These are phyloP conservation scores for Daedaleopsis nitida DNA, from an alignment of 768 basidiomycete species.

Conservation along the genomic window DNA sequence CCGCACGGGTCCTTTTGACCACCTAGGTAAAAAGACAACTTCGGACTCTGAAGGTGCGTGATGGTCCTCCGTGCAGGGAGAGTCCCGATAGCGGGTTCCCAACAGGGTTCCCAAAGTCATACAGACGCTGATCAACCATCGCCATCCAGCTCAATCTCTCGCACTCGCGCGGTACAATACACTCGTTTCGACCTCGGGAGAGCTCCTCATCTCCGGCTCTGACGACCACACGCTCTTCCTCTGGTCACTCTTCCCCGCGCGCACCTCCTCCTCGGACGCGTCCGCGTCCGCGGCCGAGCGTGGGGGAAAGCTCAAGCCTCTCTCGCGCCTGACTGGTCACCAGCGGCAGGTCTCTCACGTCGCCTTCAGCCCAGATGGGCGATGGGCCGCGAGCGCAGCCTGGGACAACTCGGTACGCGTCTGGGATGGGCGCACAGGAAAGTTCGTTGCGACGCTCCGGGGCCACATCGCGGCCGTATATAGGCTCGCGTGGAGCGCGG, in stretches of 20 bases:
- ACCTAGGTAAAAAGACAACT: slow-evolving; percentile 73
- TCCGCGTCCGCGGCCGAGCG: slow-evolving; percentile 40
- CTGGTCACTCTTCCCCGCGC: slow-evolving; percentile 78
- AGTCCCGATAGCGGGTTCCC: neutral
- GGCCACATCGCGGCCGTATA: slow-evolving; percentile 97
- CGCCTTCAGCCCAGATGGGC: slow-evolving; percentile 91
- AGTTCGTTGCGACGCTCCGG: slow-evolving; percentile 87
- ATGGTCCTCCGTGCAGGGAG: neutral
- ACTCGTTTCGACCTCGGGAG: slow-evolving; percentile 63
- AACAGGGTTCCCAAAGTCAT: neutral
- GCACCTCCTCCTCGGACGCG: slow-evolving; percentile 34
- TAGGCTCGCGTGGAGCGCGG: slow-evolving; percentile 92
- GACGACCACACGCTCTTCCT: slow-evolving; percentile 98
- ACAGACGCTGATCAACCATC: no score
- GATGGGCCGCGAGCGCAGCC: slow-evolving; percentile 88
- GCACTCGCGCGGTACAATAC: slow-evolving; percentile 80
- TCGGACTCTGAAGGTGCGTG: slow-evolving; percentile 82
- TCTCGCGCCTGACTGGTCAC: slow-evolving; percentile 87
- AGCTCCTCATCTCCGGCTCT: slow-evolving; percentile 91
- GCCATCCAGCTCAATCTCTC: slow-evolving; percentile 61
- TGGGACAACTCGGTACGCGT: slow-evolving; percentile 91
- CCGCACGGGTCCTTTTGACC: slow-evolving; percentile 94
- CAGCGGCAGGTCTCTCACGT: slow-evolving; percentile 95
- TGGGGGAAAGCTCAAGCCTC: slow-evolving; percentile 61
- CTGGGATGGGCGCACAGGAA: slow-evolving; percentile 85